Conservation (phyloP, 2,329 filamentous ascomycete species). For the Fusarium coffeatum region DNA sequence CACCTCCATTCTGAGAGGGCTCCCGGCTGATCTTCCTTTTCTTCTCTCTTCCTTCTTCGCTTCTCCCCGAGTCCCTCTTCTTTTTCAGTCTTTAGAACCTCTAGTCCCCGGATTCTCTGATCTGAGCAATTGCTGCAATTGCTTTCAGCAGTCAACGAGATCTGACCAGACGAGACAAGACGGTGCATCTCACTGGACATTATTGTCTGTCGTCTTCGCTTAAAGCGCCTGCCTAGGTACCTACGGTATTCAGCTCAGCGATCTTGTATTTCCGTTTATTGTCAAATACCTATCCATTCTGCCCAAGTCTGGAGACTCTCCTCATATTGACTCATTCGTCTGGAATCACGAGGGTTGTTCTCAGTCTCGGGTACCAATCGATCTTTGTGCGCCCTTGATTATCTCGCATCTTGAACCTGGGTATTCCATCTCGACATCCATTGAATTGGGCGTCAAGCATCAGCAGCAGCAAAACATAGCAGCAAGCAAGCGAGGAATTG, state of each 20-base stretch:
- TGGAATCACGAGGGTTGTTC: slow-evolving; percentile 17
- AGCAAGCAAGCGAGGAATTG: slow-evolving; percentile 20
- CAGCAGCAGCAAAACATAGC: slow-evolving; percentile 13
- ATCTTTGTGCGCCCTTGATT: slow-evolving; percentile 24
- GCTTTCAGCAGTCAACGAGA: slow-evolving; percentile 9
- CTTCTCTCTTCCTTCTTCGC: slow-evolving; percentile 22
- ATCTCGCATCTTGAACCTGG: slow-evolving; percentile 23
- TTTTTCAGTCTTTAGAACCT: slow-evolving; percentile 31
- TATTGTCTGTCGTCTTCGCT: neutral
- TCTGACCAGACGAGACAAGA: neutral
- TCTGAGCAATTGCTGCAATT: slow-evolving; percentile 36
- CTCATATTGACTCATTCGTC: slow-evolving; percentile 16
- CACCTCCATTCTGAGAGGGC: slow-evolving; percentile 25
- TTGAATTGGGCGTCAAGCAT: slow-evolving; percentile 34
- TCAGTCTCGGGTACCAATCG: slow-evolving; percentile 25
- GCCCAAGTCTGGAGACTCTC: neutral
- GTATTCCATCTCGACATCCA: slow-evolving; percentile 17
- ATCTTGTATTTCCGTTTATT: slow-evolving; percentile 17
- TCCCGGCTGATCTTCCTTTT: slow-evolving; percentile 21
- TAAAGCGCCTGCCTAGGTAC: neutral
- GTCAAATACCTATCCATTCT: neutral
- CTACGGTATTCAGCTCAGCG: neutral
- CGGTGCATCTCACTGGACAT: neutral
- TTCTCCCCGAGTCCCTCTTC: slow-evolving; percentile 13
- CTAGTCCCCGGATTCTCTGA: slow-evolving; percentile 9